These are phyloP conservation scores for Porogramme epimiltina DNA, from an alignment of 1,284 basidiomycete genomes.

Conservation along the genomic window DNA sequence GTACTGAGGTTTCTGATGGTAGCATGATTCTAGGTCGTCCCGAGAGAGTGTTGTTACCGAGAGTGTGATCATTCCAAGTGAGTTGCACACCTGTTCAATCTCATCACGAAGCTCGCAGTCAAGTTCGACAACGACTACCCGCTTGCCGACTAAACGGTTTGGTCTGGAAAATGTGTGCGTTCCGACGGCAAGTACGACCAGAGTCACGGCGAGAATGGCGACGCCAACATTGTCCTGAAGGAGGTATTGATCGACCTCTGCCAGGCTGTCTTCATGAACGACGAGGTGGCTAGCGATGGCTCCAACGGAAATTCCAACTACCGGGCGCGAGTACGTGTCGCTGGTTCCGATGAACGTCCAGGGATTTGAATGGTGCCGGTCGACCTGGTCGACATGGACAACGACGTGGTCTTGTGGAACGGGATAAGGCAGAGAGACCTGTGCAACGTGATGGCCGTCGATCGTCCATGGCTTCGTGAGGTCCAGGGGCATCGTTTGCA, in stretches of 20 bases:
- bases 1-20: neutral
- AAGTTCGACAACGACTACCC: neutral
- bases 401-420: slow-evolving; percentile 2
- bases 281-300: slow-evolving; percentile 4
- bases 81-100: neutral
- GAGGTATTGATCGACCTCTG: neutral
- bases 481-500: neutral
- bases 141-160: neutral
- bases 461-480: slow-evolving; percentile 3
- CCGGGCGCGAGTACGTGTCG: slow-evolving; percentile 1
- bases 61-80: neutral
- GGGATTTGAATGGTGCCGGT: neutral
- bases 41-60: neutral
- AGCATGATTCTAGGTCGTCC: neutral
- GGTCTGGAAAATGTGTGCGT: neutral
- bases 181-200: slow-evolving; percentile 5
- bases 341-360: slow-evolving; percentile 1
- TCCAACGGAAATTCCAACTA: slow-evolving; percentile 6
- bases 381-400: slow-evolving; percentile 5
- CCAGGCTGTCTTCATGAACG: slow-evolving; percentile 1
- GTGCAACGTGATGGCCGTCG: neutral
- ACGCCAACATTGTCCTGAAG: neutral
- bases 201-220: neutral
- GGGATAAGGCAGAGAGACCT: neutral
- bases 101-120: neutral